phyloP scores from a whole-genome alignment of 257 asterid species.

The Capsicum chinense region DNA sequence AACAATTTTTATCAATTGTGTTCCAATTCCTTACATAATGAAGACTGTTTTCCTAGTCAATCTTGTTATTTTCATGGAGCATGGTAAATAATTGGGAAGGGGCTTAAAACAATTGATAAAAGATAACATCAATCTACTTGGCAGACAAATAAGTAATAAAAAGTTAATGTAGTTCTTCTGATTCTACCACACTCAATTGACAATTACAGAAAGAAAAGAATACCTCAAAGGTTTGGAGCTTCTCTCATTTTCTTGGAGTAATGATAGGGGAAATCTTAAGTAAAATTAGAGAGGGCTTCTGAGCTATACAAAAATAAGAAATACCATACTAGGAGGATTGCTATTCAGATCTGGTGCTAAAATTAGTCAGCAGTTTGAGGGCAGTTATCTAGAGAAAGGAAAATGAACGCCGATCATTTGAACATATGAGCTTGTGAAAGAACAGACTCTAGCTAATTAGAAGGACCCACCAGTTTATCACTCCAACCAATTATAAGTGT shows the following conservation, averaged over 20 bases:
- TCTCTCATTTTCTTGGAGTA: constrained; percentile 24
- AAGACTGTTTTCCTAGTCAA: background rate
- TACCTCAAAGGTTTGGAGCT: background rate
- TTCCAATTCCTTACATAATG: background rate
- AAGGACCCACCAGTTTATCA: constrained; percentile 73
- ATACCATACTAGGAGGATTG: background rate
- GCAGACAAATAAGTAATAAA: constrained; percentile 19
- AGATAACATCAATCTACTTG: constrained; percentile 1
- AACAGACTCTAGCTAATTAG: background rate
- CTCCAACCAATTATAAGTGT: constrained; percentile 96
- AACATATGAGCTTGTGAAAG: constrained; percentile 4
- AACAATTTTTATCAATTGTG: background rate
- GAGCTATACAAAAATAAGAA: constrained; percentile 13
- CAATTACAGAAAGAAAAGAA: constrained; percentile 14
- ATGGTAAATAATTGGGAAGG: background rate
- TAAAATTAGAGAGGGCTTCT: background rate
- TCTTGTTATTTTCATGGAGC: background rate
- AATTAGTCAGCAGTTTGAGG: constrained; percentile 12
- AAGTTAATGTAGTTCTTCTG: background rate
- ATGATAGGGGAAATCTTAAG: background rate
- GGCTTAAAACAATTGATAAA: background rate
- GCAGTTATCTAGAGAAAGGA: background rate
- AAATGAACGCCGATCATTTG: background rate
- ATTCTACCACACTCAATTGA: background rate
- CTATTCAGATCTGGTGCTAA: constrained; percentile 2